Base-by-base conservation (phyloP, 2,329 filamentous ascomycete species). In the Penicillium polonicum region DNA sequence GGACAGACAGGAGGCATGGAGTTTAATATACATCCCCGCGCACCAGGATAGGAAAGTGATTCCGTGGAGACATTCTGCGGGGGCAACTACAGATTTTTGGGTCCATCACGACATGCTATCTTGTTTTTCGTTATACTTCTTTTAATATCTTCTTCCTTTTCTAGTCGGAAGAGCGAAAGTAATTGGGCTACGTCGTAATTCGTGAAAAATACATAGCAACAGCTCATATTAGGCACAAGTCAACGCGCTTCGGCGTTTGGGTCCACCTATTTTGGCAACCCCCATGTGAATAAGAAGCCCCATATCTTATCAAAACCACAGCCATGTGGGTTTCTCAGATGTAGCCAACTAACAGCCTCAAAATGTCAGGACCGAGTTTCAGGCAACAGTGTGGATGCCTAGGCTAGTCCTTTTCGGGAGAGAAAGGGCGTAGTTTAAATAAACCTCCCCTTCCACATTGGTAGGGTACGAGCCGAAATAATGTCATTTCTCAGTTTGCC, bases 401-500 rank as follows among this genome's bases (percentile, higher is more conserved):
- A 31, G 35, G 19, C 54, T 57, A 52, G 15, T 35, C 55, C 42
- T 8, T 19, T 36, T 36, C n/a, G 19, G 42, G 48, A 2, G 25
- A 19, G 25, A 15, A 12, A 29, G 33, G n/a, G 7, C 19, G 10
- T 12, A 6, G 36, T 44, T 44, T 12, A 45, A 41, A 56, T 27
- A 21, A 21, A 39, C 23, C 21, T 4, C n/a, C 19, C 27, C 4
- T 25, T 27, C 27, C 27, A 21, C n/a, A 25, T 38, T 35, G 13
- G 31, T 5, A 17, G 29, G 23, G 13, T 10, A 25, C 10, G 10
- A 10, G 10, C 4, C 17, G 12, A 19, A 31, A 27, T 5, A 5
- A 53, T 53, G 49, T 48, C 49, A 13, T 48, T 57, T 36, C 27
- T 53, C 13, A 23, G 8, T 42, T 23, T 53, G 12, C 52, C 58